Evolutionary conservation across 1,284 basidiomycete species (phyloP), one percentile per base, ranked within the genome.

Genomic region (Cerrena zonata): DNA sequence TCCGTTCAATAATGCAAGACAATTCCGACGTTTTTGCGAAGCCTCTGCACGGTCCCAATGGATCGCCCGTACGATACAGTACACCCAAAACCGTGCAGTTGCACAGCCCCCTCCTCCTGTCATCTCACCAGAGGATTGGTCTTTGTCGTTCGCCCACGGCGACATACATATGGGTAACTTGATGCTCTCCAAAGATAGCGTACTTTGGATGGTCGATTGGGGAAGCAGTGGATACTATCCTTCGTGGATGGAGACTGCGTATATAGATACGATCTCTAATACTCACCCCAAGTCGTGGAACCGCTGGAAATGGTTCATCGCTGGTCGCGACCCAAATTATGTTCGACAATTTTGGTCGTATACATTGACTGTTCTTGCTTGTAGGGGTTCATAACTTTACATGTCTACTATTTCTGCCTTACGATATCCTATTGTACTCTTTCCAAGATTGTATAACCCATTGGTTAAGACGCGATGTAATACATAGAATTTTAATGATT

Each of bases 131-230:
- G 22, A 22, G 10, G 13, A 47, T 12, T 48, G 47, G 47, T 18
- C 36, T 10, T 21, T 48, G 34, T 24, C 36, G 4, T 48, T 43
- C 37, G 23, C 36, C 18, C 47, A 48, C 36, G 30, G 47, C 19
- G 47, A 48, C 26, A 24, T 48, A 12, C 34, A 48, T 34, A 11
- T 48, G 11, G 18, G 36, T 4, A 48, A 48, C 24, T 13, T 48
- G 19, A 39, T 48, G 15, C 47, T 48, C 15, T 48, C 47, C 4
- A 40, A 19, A 13, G 36, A 48, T 26, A 21, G 36, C 12, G 47
- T 48, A 4, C 37, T 48, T 7, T 48, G 47, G 47, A 40, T 48
- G 7, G 38, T 48, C n/a, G 47, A 48, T 26, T 48, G 47, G 47
- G 47, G 25, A 4, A 27, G 19, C 13, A 38, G 47, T 12, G 47